Conservation (phyloP, 2,329 filamentous ascomycete species). For the Nemania diffusa region DNA sequence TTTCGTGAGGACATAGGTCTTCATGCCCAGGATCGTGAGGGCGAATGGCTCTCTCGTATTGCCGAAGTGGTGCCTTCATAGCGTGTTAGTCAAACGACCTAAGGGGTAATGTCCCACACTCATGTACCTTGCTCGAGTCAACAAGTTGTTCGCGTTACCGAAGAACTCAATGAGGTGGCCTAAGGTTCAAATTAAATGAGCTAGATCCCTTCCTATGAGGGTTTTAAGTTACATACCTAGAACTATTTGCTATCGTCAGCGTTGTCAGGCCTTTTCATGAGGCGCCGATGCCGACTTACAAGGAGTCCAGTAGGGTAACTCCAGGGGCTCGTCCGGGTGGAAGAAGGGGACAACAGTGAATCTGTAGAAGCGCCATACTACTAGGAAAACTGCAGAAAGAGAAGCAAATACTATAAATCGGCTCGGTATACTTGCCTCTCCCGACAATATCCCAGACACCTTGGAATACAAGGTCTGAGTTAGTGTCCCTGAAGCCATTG, state of each 20-base stretch:
- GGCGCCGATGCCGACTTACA: neutral
- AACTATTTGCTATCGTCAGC: neutral
- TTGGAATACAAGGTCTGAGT: no score
- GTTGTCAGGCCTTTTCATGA: no score
- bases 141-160: neutral
- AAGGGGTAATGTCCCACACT: no score
- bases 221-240: neutral
- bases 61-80: neutral
- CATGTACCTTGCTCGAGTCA: neutral
- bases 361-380: neutral
- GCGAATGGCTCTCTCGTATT: neutral
- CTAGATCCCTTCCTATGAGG: no score
- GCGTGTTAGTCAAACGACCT: neutral
- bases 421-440: no score
- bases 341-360: neutral
- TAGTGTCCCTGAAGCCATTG: no score
- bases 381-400: neutral
- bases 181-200: neutral
- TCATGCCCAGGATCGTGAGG: neutral
- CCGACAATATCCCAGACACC: no score
- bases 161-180: neutral
- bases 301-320: neutral
- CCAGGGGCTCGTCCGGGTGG: neutral
- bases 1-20: neutral
- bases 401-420: no score